Evolutionary conservation across 176 grass and related monocot species (phyloP).

Genomic region (Phoenix roebelenii): DNA sequence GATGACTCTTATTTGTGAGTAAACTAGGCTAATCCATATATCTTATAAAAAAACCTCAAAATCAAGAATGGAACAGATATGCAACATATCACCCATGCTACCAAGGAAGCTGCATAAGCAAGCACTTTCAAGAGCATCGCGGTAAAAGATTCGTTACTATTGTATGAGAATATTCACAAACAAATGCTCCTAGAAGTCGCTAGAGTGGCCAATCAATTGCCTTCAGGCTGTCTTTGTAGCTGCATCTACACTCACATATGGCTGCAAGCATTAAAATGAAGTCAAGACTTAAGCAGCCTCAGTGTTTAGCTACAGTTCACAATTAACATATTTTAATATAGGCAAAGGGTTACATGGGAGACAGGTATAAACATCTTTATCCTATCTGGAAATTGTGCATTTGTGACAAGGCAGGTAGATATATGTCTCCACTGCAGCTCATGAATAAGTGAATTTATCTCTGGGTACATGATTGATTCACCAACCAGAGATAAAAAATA

Average conservation of each 20-base stretch:
- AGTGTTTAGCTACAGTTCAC: too few relatives aligned
- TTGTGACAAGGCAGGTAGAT: constrained; percentile 90
- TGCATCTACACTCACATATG: constrained; percentile 91
- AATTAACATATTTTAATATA: constrained; percentile 3
- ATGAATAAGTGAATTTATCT: constrained; percentile 89
- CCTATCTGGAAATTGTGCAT: constrained; percentile 94
- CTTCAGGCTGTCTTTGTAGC: constrained; percentile 87
- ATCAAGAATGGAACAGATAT: too few relatives aligned
- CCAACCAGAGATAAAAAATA: constrained; percentile 94
- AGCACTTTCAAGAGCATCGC: too few relatives aligned
- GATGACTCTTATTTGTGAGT: too few relatives aligned
- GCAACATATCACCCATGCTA: too few relatives aligned
- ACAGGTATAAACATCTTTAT: constrained; percentile 69
- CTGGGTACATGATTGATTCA: constrained; percentile 93
- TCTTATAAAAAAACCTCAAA: too few relatives aligned
- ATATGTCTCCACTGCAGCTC: constrained; percentile 74
- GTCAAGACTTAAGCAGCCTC: not conserved
- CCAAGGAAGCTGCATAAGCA: too few relatives aligned
- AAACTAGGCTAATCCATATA: too few relatives aligned
- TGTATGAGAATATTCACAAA: too few relatives aligned
- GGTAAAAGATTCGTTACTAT: too few relatives aligned
- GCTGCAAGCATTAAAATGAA: constrained; percentile 33
- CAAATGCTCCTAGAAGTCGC: constrained; percentile 59
- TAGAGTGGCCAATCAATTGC: constrained; percentile 87
- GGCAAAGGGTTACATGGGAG: constrained; percentile 52